Evolutionary conservation across 495 filamentous ascomycete species (phyloP).

Genomic region (Penicillium odoratum): DNA sequence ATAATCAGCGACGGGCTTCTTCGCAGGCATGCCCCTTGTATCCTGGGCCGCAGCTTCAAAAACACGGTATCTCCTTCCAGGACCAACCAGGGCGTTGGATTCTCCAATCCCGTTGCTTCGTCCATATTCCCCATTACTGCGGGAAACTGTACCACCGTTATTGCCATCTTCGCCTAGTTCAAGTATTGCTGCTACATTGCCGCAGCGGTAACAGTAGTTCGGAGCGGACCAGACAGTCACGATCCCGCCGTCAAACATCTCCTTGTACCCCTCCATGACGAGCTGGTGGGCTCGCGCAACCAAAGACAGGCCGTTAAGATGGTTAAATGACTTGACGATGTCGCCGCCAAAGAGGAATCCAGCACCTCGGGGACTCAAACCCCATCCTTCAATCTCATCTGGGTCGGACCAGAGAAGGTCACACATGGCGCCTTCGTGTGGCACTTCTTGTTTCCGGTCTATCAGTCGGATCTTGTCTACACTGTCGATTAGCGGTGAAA

Average conservation of each 20-base stretch:
- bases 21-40: slow-evolving; percentile 95
- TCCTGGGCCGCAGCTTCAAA: slow-evolving; percentile 98
- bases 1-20: slow-evolving; percentile 98
- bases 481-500: slow-evolving; percentile 87
- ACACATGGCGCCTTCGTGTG: slow-evolving; percentile 98
- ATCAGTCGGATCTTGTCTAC: slow-evolving; percentile 95
- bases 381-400: slow-evolving; percentile 98
- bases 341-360: slow-evolving; percentile 96
- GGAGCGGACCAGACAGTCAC: slow-evolving; percentile 97
- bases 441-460: slow-evolving; percentile 97
- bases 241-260: slow-evolving; percentile 94
- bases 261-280: slow-evolving; percentile 99
- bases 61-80: slow-evolving; percentile 88
- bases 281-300: slow-evolving; percentile 96
- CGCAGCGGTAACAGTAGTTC: slow-evolving; percentile 98
- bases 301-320: slow-evolving; percentile 84
- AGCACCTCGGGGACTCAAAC: slow-evolving; percentile 87
- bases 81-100: slow-evolving; percentile 58
- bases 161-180: slow-evolving; percentile 86
- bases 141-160: slow-evolving; percentile 69
- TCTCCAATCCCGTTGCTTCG: slow-evolving; percentile 49
- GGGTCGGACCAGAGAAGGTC: slow-evolving; percentile 97
- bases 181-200: slow-evolving; percentile 93
- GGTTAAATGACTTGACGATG: slow-evolving; percentile 95
- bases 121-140: slow-evolving; percentile 78